Conservation (phyloP, 2,329 filamentous ascomycete genomes). For the Stachybotrys elegans region DNA sequence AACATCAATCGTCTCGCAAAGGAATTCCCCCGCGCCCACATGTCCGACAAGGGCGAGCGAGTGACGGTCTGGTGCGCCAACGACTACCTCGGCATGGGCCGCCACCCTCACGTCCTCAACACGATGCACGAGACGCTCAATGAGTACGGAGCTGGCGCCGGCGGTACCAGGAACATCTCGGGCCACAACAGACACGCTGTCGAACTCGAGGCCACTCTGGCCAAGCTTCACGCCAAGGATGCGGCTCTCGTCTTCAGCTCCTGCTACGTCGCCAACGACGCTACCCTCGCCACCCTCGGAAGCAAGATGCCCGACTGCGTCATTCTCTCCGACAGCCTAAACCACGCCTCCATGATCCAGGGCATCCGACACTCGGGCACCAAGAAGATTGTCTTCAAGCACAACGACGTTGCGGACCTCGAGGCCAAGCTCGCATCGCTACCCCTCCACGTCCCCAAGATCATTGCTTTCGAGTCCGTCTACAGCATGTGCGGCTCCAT, state of each 20-base stretch:
- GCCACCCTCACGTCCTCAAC: slow-evolving; percentile 79
- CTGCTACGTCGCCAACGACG: slow-evolving; percentile 97
- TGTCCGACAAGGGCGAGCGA: slow-evolving; percentile 72
- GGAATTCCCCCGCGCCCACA: slow-evolving; percentile 93
- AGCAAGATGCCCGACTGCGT: slow-evolving; percentile 96
- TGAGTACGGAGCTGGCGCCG: slow-evolving; percentile 89
- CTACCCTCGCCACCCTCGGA: slow-evolving; percentile 91
- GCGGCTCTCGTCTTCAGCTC: slow-evolving; percentile 91
- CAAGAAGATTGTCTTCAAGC: slow-evolving; percentile 97
- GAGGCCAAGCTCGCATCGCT: slow-evolving; percentile 89
- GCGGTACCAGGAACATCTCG: slow-evolving; percentile 95
- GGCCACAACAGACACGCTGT: slow-evolving; percentile 96
- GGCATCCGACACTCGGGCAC: slow-evolving; percentile 96
- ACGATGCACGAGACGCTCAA: slow-evolving; percentile 94
- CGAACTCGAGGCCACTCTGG: slow-evolving; percentile 72
- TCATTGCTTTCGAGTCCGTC: slow-evolving; percentile 97
- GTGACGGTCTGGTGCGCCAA: slow-evolving; percentile 99
- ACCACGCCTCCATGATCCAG: slow-evolving; percentile 99
- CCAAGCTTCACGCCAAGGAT: slow-evolving; percentile 87
- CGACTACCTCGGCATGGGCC: slow-evolving; percentile 96
- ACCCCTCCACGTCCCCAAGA: slow-evolving; percentile 82
- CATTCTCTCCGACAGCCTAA: slow-evolving; percentile 94
- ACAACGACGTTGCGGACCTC: slow-evolving; percentile 91
- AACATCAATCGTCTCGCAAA: slow-evolving; percentile 98
- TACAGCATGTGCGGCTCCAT: slow-evolving; percentile 99